Conservation (phyloP, 768 basidiomycete genomes). For the Cyclocybe cylindracea region DNA sequence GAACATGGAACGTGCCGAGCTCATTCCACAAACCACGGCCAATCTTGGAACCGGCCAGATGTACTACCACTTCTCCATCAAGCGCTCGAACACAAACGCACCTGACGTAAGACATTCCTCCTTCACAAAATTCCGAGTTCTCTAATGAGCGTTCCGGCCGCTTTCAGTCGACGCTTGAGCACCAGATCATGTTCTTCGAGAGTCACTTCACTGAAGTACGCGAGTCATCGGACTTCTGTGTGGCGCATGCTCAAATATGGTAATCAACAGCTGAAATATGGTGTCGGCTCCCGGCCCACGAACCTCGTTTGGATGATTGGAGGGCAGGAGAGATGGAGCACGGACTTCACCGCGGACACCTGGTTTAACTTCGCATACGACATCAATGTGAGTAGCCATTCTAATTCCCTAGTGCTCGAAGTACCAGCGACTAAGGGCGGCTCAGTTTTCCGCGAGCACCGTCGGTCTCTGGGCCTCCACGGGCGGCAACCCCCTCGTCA, state of each 20-base stretch:
- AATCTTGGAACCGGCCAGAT: slow-evolving; percentile 60
- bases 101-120: slow-evolving; percentile 42
- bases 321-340: slow-evolving; percentile 48
- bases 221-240: neutral
- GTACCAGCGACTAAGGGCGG: neutral
- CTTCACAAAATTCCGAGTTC: neutral
- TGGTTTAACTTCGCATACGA: slow-evolving; percentile 74
- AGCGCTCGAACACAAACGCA: slow-evolving; percentile 45
- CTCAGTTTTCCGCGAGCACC: slow-evolving; percentile 50
- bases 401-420: neutral
- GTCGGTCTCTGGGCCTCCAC: slow-evolving; percentile 63
- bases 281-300: slow-evolving; percentile 48
- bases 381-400: slow-evolving; percentile 45
- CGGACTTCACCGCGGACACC: slow-evolving; percentile 48
- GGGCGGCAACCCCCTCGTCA: slow-evolving; percentile 44
- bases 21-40: slow-evolving; percentile 45
- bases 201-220: slow-evolving; percentile 61
- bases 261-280: slow-evolving; percentile 50
- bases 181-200: slow-evolving; percentile 65
- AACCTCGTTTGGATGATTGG: slow-evolving; percentile 56
- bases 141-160: neutral
- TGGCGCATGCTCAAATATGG: neutral
- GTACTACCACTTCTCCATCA: slow-evolving; percentile 66
- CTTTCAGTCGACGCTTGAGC: slow-evolving; percentile 50
- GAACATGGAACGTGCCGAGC: slow-evolving; percentile 46